These are phyloP conservation scores for Alternaria sp. DNA, from an alignment of 2,329 filamentous ascomycete genomes.

Conservation along the genomic window DNA sequence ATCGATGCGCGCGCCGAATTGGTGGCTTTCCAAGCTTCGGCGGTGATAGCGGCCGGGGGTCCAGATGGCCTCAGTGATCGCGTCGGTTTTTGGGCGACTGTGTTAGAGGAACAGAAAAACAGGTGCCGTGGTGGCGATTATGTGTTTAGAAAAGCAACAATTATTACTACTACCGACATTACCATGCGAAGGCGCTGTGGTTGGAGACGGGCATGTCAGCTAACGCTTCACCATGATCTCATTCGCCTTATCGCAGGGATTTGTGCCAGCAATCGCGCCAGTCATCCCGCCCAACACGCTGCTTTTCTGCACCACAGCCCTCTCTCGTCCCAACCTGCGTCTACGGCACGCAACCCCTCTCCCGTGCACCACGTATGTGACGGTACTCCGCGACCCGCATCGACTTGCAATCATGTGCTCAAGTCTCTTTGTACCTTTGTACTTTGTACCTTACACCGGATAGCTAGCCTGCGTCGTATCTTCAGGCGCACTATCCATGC, in stretches of 20 bases:
- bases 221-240: conserved; percentile 9
- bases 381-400: conserved; percentile 23
- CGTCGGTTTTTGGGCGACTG: not conserved
- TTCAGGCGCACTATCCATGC: not conserved
- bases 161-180: not conserved
- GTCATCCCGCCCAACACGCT: conserved; percentile 13
- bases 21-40: conserved; percentile 9
- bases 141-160: not conserved
- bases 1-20: conserved; percentile 24
- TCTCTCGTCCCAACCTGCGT: conserved; percentile 16
- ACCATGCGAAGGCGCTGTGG: not conserved
- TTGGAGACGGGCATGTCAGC: conserved; percentile 2
- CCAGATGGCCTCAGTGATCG: not conserved
- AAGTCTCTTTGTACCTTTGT: conserved; percentile 8
- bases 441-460: too few species aligned
- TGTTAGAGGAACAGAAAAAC: not conserved
- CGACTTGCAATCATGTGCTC: conserved; percentile 29
- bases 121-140: not conserved
- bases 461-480: not conserved
- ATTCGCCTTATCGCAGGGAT: conserved; percentile 15
- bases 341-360: conserved; percentile 16
- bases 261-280: conserved; percentile 6
- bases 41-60: not conserved
- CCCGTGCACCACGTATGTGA: conserved; percentile 22
- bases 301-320: conserved; percentile 6